Percentiles rank a stretch among this genome's conserved stretches.
These are phyloP conservation scores for Recurvomyces mirabilis DNA, from an alignment of 495 filamentous ascomycete species.

Conservation along the genomic window DNA sequence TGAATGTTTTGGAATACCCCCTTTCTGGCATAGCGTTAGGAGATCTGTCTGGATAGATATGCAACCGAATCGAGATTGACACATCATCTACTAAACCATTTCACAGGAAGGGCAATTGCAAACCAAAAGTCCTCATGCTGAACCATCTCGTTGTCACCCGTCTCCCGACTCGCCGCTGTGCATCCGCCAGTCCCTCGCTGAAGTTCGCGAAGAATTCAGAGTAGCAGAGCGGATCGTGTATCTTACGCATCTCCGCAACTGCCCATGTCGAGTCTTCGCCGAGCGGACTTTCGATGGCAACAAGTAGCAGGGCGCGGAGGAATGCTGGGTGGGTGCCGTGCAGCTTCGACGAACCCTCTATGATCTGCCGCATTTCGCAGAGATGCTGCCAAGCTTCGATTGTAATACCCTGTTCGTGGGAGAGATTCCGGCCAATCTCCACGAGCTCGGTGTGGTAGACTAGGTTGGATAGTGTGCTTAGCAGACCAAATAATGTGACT, in stretches of 20 bases:
- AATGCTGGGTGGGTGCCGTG: neutral
- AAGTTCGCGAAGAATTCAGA: slow-evolving; percentile 1
- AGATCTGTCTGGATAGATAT: too few species aligned
- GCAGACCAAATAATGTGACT: neutral
- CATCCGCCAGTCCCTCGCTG: neutral
- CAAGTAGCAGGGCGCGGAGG: neutral
- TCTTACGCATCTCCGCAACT: neutral
- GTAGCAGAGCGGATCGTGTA: neutral
- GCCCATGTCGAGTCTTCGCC: neutral
- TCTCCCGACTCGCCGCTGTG: neutral
- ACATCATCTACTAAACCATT: too few species aligned
- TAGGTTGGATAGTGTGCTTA: neutral
- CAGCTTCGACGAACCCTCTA: neutral
- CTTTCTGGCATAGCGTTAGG: too few species aligned
- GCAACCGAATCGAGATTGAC: too few species aligned
- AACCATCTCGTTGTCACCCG: slow-evolving; percentile 1
- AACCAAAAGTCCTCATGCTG: neutral
- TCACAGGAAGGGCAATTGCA: neutral
- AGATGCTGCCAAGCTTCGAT: neutral
- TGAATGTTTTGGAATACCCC: too few species aligned
- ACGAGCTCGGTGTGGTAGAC: neutral
- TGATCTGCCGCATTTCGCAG: neutral
- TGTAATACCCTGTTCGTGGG: neutral
- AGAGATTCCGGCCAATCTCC: slow-evolving; percentile 1
- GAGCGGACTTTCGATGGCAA: neutral